Base-by-base conservation (phyloP, 2,329 filamentous ascomycete species). In the Tolypocladium endophyticum region DNA sequence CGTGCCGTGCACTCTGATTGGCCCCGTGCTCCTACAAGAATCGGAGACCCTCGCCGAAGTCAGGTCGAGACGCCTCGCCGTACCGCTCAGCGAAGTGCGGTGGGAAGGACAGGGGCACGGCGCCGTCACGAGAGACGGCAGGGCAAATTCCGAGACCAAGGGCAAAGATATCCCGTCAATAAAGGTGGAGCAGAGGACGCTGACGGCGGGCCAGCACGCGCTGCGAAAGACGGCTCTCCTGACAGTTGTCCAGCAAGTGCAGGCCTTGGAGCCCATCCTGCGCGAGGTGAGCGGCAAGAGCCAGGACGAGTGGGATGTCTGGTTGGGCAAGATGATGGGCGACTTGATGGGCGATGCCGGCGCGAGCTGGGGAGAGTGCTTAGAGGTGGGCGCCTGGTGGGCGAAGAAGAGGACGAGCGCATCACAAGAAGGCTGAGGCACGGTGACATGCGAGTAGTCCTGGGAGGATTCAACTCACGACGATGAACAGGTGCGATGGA, bases 271-370 rank as follows among this genome's bases (percentile, higher is more conserved):
- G 73, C 90, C 90, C 6, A 76, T 94, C 61, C 76, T 97, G 65
- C 84, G 89, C 66, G 89, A 96, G 67, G 85, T 86, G 54, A 95
- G 89, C 68, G 89, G 88, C 18, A 96, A 96, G 78, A 90, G 88
- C 67, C 85, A 89, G 69, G 91, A 96, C 66, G 92, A 97, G 75
- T 97, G 92, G 92, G 89, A 95, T 71, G 80, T 85, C 50, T 97
- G 92, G 92, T 85, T 89, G 75, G 86, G 87, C 47, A 90, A 87
- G 73, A 90, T 96, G 88, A 93, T 91, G 81, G 83, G 84, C 55
- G 88, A 94, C 72, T 74, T 97, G 68, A 81, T 96, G 69, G 86
- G 88, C 71, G 87, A 93, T 62, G 87, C 86, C 59, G 89, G 90
- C 25, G 87, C 89, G 23, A 86, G 84, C 55, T 92, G 86, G 77